Conservation (phyloP, 257 asterid genomes). For the Solanum tacnaense region DNA sequence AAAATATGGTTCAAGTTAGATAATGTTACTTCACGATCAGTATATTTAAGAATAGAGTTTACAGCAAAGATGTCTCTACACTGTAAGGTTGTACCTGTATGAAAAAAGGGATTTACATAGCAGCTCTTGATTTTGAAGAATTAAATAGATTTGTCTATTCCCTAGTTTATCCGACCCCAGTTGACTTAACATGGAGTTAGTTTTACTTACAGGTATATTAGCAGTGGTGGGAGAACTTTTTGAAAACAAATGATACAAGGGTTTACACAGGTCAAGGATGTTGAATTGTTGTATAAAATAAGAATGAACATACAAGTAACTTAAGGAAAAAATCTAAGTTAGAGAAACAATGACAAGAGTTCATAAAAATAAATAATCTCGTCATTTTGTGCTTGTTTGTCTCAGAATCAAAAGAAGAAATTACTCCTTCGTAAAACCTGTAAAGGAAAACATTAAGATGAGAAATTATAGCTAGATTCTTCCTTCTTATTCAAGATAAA, state of each 20-base stretch:
- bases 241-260: not conserved
- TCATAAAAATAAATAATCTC: not conserved
- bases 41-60: not conserved
- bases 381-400: slow-evolving; percentile 37
- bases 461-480: not conserved
- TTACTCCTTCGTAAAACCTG: slow-evolving; percentile 44
- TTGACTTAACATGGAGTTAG: not conserved
- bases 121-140: not conserved
- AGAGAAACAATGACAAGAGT: not conserved
- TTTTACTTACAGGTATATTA: not conserved
- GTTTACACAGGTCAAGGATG: not conserved
- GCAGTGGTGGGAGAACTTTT: not conserved
- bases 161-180: not conserved
- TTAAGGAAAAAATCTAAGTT: no score
- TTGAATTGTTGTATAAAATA: not conserved
- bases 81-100: not conserved
- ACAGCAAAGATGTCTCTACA: not conserved
- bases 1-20: not conserved
- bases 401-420: slow-evolving; percentile 36
- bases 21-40: not conserved
- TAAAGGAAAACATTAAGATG: slow-evolving; percentile 9
- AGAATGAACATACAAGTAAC: no score
- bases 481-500: not conserved
- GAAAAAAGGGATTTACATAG: not conserved
- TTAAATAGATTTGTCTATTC: not conserved